These are phyloP conservation scores for Cystobasidium sp. DNA, from an alignment of 1,284 basidiomycete genomes.

Conservation along the genomic window DNA sequence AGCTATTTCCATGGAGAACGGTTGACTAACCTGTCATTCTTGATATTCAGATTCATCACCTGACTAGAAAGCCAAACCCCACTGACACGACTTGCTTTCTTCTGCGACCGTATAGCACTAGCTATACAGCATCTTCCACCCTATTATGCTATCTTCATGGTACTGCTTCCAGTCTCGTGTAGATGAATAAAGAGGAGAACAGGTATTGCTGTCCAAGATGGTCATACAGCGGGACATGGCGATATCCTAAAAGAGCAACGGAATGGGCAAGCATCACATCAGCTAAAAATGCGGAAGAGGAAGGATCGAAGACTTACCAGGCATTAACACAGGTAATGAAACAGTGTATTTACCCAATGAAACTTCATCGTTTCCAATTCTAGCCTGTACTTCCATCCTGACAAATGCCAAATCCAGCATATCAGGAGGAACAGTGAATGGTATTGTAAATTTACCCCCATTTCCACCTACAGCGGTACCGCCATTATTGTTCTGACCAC, in stretches of 20 bases:
- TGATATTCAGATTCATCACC: too few relatives aligned
- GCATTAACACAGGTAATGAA: constrained; percentile 69
- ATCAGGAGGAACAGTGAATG: constrained; percentile 70
- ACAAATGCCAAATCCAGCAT: constrained; percentile 84
- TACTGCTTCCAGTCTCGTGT: constrained; percentile 22
- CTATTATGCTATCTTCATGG: not conserved
- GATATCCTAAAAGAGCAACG: constrained; percentile 67
- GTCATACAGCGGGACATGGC: constrained; percentile 84
- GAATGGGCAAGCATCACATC: not conserved
- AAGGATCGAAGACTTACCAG: constrained; percentile 64
- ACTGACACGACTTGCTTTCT: too few relatives aligned
- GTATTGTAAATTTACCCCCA: constrained; percentile 62
- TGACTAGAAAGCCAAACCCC: not conserved
- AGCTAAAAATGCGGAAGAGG: not conserved
- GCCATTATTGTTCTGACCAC: too few relatives aligned
- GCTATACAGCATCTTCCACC: not conserved
- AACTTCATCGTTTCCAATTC: constrained; percentile 65
- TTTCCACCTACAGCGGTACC: too few relatives aligned
- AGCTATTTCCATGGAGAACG: too few relatives aligned
- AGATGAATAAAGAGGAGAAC: constrained; percentile 84
- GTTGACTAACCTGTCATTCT: too few relatives aligned
- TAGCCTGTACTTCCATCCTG: constrained; percentile 70
- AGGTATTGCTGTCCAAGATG: constrained; percentile 77
- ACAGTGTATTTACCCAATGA: constrained; percentile 71
- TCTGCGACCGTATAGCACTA: too few relatives aligned